Evolutionary conservation across 1,284 basidiomycete genomes (phyloP).

Genomic region (Tilletia setariae): DNA sequence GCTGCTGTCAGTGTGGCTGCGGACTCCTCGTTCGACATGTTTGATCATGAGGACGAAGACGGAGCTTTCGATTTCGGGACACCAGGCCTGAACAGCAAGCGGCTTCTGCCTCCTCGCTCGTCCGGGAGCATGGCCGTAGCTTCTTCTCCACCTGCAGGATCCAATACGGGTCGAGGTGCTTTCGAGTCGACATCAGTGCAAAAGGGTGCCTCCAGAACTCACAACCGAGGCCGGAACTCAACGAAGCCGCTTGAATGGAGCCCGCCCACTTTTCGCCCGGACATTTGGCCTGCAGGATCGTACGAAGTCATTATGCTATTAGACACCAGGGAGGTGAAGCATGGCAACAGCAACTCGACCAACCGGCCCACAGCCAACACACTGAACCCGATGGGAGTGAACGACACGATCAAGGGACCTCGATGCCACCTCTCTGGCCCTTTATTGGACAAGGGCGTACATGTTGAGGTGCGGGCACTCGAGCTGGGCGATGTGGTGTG

Average conservation of each 20-base stretch:
- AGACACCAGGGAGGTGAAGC: conserved; percentile 60
- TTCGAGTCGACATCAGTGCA: neutral
- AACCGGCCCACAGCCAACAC: neutral
- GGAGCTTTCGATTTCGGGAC: too few species aligned
- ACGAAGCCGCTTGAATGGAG: conserved; percentile 8
- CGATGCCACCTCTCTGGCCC: conserved; percentile 30
- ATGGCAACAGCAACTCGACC: conserved; percentile 25
- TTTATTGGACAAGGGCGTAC: conserved; percentile 50
- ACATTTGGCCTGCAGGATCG: conserved; percentile 57
- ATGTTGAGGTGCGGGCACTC: conserved; percentile 59
- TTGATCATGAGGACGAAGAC: neutral
- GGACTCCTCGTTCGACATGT: conserved; percentile 4
- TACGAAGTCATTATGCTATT: conserved; percentile 61
- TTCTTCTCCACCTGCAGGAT: neutral
- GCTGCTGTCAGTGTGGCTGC: conserved; percentile 7
- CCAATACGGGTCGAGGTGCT: too few species aligned
- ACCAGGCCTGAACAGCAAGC: neutral
- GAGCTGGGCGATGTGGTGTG: conserved; percentile 62
- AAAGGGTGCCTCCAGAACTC: neutral
- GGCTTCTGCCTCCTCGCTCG: neutral
- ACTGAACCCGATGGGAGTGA: neutral
- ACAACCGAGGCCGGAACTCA: neutral
- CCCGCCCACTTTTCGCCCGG: conserved; percentile 53
- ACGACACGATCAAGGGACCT: conserved; percentile 13
- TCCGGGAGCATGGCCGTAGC: neutral